A percentile compares a stretch with the other conserved stretches of the same genome.
These are phyloP conservation scores for Pyrenula massariospora DNA, from an alignment of 495 filamentous ascomycete genomes.

Conservation along the genomic window DNA sequence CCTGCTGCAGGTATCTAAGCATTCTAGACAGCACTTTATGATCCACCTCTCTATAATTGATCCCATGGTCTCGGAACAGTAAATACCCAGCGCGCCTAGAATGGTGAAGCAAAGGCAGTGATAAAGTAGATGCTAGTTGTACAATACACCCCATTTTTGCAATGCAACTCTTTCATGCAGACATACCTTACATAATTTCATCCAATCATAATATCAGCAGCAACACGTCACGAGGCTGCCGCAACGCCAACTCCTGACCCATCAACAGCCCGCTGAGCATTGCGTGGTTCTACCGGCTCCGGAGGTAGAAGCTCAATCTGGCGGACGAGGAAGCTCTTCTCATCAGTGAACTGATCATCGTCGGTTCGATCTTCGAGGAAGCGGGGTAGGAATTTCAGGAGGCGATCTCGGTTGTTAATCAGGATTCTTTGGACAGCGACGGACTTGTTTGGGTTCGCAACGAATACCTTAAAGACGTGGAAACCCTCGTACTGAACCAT, in stretches of 20 bases:
- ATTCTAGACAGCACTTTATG: too few relatives aligned
- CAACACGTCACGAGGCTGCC: constrained; percentile 3
- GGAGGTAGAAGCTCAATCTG: constrained; percentile 75
- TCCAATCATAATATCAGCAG: not conserved
- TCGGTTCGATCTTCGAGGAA: constrained; percentile 94
- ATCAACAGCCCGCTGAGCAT: constrained; percentile 18
- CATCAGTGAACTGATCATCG: constrained; percentile 97
- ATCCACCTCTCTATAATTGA: too few relatives aligned
- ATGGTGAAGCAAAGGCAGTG: too few relatives aligned
- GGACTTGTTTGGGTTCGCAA: constrained; percentile 94
- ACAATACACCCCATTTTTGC: too few relatives aligned
- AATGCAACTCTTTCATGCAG: not conserved
- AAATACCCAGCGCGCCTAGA: too few relatives aligned
- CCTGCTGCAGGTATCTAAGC: too few relatives aligned
- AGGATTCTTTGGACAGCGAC: constrained; percentile 88
- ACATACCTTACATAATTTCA: not conserved
- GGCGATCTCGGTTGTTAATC: constrained; percentile 85
- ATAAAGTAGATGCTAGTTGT: too few relatives aligned
- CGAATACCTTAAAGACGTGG: constrained; percentile 73
- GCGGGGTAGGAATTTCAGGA: constrained; percentile 75
- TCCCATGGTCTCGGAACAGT: too few relatives aligned
- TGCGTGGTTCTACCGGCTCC: constrained; percentile 42
- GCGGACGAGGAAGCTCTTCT: constrained; percentile 91
- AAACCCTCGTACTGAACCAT: constrained; percentile 99
- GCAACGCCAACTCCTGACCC: constrained; percentile 24